A percentile compares a stretch with the other conserved stretches of the same genome.
phyloP scores from a whole-genome alignment of 306 rosid genomes.

The Prunus armeniaca region DNA sequence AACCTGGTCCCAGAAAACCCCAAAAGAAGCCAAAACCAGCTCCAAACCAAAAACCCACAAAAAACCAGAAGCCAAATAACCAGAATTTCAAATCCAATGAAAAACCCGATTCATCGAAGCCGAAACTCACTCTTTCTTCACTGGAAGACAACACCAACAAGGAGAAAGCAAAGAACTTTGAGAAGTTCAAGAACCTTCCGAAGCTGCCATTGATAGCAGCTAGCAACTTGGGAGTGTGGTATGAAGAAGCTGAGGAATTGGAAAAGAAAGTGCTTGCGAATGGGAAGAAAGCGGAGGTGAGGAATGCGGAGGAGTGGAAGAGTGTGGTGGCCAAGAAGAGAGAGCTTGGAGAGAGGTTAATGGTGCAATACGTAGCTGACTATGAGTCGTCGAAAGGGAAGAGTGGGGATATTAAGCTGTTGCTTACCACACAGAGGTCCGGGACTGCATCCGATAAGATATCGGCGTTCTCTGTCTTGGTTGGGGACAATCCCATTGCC shows the following conservation, averaged over 20 bases:
- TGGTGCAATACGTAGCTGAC: conserved; percentile 71
- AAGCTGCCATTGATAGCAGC: conserved; percentile 78
- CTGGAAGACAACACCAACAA: conserved; percentile 36
- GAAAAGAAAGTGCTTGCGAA: conserved; percentile 61
- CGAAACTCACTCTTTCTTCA: conserved; percentile 51
- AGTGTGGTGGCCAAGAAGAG: conserved; percentile 60
- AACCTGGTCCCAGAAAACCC: conserved; percentile 38
- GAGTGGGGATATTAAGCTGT: conserved; percentile 85
- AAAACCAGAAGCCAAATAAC: conserved; percentile 31
- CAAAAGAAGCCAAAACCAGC: conserved; percentile 22
- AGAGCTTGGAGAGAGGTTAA: conserved; percentile 76
- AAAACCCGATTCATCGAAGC: conserved; percentile 47
- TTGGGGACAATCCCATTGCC: conserved; percentile 86
- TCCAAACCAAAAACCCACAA: neutral
- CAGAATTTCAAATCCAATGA: conserved; percentile 21
- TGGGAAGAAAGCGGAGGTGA: conserved; percentile 49
- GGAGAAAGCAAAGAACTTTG: conserved; percentile 41
- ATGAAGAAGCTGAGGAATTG: conserved; percentile 63
- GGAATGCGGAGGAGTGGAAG: conserved; percentile 63
- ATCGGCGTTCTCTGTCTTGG: conserved; percentile 79
- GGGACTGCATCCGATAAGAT: conserved; percentile 96
- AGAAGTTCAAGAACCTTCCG: conserved; percentile 55
- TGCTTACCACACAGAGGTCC: conserved; percentile 80
- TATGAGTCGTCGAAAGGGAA: conserved; percentile 77
- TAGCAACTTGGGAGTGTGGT: conserved; percentile 67